Conservation (phyloP, 2,329 filamentous ascomycete genomes). For the Endocalyx cinctus region DNA sequence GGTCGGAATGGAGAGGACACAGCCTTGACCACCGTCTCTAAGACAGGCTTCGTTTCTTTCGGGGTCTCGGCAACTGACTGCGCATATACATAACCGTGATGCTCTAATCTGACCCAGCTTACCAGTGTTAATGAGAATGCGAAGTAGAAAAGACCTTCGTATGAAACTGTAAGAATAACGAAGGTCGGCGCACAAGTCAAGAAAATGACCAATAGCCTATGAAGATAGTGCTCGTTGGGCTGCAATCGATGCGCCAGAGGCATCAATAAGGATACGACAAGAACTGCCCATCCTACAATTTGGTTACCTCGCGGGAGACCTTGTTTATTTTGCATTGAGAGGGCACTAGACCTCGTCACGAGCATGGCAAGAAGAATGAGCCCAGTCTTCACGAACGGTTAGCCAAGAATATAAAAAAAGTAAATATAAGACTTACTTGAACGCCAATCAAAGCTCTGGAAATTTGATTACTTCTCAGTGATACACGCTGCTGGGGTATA, state of each 20-base stretch:
- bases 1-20: constrained; percentile 48
- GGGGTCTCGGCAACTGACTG: constrained; percentile 16
- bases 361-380: constrained; percentile 76
- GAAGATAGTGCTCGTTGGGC: constrained; percentile 83
- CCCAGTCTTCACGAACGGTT: constrained; percentile 50
- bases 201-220: constrained; percentile 84
- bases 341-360: constrained; percentile 80
- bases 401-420: background rate
- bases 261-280: constrained; percentile 73
- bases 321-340: constrained; percentile 77
- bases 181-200: constrained; percentile 90
- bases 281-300: constrained; percentile 74
- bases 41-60: constrained; percentile 10
- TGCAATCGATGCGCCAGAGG: constrained; percentile 77
- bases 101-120: constrained; percentile 89
- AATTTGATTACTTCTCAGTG: constrained; percentile 34
- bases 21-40: constrained; percentile 9
- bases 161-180: constrained; percentile 94
- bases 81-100: constrained; percentile 58
- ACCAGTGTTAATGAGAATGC: constrained; percentile 78
- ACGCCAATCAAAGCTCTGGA: constrained; percentile 59
- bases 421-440: constrained; percentile 45
- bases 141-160: constrained; percentile 94
- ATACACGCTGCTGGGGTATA: constrained; percentile 15
- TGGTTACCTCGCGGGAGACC: constrained; percentile 87